Base-by-base conservation (phyloP, 2,329 filamentous ascomycete genomes). In the Fusarium sp. region DNA sequence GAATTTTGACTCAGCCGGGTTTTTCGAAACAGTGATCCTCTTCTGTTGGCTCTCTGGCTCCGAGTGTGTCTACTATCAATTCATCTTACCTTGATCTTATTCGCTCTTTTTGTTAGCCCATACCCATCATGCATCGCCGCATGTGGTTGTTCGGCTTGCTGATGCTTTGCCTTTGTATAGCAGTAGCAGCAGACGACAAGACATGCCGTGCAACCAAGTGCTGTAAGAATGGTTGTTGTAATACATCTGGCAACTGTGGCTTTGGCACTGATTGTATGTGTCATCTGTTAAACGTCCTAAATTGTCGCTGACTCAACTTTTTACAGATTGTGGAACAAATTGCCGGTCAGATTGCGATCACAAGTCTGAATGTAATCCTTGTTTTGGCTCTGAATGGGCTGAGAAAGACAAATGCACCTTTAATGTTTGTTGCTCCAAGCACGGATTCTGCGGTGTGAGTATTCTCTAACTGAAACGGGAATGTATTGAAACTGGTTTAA, bases 391-490 rank as follows among this genome's bases (percentile, higher is more conserved):
- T 3, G 30, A 32, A 40, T 67, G 46, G 60, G 40, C 64, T 21
- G 30, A 46, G 25, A 38, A 9, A 8, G 30, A 49, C 6, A 60
- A 59, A 10, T 71, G 64, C 30, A 64, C 68, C 46, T 42, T 71
- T 16, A 71, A 72, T 42, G 56, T 66, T 49, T 69, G 62, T 37
- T 69, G 62, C 54, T 64, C 54, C 5, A 67, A 72, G 28, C 33
- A 69, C 30, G 66, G 69, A 40, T 72, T 43, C 47, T 72, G 69
- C 42, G 65, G 65, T 40, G 44, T 67, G 52, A 63, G 65, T 43
- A 67, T 40, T 40, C n/a, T n/a, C n/a, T n/a, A n/a, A n/a, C n/a
- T n/a, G n/a, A n/a, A n/a, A n/a, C n/a, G n/a, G n/a, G n/a, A n/a
- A n/a, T n/a, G n/a, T n/a, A n/a, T n/a, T n/a, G n/a, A n/a, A n/a